Conservation (phyloP, 2,329 filamentous ascomycete species). For the Talaromyces rugulosus region DNA sequence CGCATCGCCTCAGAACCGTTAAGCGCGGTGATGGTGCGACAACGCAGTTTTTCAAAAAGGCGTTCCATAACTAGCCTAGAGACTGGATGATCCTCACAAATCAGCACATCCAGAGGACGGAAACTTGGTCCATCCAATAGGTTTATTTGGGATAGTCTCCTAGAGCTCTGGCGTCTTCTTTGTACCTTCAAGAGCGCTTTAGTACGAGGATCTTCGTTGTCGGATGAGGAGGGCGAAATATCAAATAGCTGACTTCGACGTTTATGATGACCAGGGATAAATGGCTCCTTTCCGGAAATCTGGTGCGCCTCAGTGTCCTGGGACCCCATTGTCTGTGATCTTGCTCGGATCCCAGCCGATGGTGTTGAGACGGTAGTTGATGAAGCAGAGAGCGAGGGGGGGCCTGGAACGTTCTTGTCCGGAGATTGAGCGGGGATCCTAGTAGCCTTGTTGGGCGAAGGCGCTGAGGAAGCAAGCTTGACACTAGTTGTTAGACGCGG, state of each 20-base stretch:
- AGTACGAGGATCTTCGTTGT: constrained; percentile 91
- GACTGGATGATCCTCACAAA: constrained; percentile 96
- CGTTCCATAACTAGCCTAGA: constrained; percentile 99
- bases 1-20: constrained; percentile 90
- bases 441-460: constrained; percentile 49
- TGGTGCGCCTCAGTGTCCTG: constrained; percentile 72
- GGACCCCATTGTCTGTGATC: constrained; percentile 90
- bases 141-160: constrained; percentile 86
- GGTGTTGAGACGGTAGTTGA: background rate
- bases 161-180: constrained; percentile 88
- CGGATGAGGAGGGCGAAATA: constrained; percentile 93
- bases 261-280: constrained; percentile 71
- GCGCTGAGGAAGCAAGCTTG: constrained; percentile 49
- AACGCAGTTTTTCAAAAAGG: constrained; percentile 87
- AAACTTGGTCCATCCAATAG: constrained; percentile 80
- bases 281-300: constrained; percentile 59
- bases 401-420: constrained; percentile 59
- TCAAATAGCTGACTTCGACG: constrained; percentile 92
- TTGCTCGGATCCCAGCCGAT: constrained; percentile 55
- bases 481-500: constrained; percentile 55
- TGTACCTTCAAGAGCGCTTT: constrained; percentile 90
- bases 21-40: constrained; percentile 84
- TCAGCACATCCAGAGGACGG: constrained; percentile 85
- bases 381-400: constrained; percentile 39
- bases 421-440: constrained; percentile 46